Percentiles rank a stretch among this genome's conserved stretches.
Conservation (phyloP, 2,329 filamentous ascomycete species). For the Alternaria alternata region DNA sequence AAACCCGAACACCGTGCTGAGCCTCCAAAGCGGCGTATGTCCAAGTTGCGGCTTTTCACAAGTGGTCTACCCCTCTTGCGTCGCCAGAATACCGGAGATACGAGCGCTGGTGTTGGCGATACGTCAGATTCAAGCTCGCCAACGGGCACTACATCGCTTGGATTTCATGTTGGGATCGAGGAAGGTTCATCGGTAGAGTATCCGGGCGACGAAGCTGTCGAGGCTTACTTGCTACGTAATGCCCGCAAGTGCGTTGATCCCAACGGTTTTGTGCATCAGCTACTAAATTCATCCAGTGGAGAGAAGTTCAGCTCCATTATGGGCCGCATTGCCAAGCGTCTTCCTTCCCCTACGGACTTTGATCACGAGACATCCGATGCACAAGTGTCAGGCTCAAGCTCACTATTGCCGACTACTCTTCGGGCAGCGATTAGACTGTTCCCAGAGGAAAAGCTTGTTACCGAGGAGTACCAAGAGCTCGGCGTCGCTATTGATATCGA, state of each 20-base stretch:
- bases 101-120: slow-evolving; percentile 14
- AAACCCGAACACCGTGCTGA: neutral
- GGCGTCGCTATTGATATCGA: slow-evolving; percentile 45
- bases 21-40: slow-evolving; percentile 25
- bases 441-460: slow-evolving; percentile 31
- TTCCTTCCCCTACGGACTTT: slow-evolving; percentile 27
- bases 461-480: slow-evolving; percentile 30
- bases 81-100: slow-evolving; percentile 30
- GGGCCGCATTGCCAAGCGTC: slow-evolving; percentile 21
- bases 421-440: slow-evolving; percentile 32
- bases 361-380: slow-evolving; percentile 13
- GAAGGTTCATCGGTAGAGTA: neutral
- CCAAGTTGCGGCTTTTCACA: slow-evolving; percentile 28
- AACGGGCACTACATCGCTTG: neutral
- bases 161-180: slow-evolving; percentile 1
- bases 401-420: slow-evolving; percentile 28
- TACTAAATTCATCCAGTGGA: slow-evolving; percentile 18
- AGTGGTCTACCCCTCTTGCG: slow-evolving; percentile 30
- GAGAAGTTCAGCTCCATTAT: slow-evolving; percentile 24
- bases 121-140: slow-evolving; percentile 8
- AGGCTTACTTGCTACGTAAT: slow-evolving; percentile 22
- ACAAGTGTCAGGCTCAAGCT: neutral
- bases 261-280: neutral
- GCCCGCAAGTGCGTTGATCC: slow-evolving; percentile 25
- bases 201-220: slow-evolving; percentile 20